Evolutionary conservation across 1,284 basidiomycete species (phyloP).

Genomic region (Ustilago xerochloae): DNA sequence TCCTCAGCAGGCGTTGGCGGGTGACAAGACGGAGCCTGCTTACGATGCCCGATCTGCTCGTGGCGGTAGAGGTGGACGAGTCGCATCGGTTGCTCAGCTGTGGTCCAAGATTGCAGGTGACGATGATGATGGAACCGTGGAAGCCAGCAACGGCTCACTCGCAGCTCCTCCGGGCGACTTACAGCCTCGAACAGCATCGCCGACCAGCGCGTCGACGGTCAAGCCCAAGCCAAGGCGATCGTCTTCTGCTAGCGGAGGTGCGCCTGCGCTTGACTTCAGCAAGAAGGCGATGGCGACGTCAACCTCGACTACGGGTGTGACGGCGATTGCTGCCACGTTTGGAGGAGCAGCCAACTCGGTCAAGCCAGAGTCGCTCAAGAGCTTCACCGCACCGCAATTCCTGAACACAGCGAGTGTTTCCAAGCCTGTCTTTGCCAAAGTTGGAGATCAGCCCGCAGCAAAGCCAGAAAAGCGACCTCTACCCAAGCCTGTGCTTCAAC

Average conservation of each 20-base stretch:
- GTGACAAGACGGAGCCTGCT: slow-evolving; percentile 11
- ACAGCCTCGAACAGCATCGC: slow-evolving; percentile 22
- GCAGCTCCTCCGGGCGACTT: slow-evolving; percentile 12
- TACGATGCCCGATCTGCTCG: slow-evolving; percentile 81
- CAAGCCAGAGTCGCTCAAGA: slow-evolving; percentile 43
- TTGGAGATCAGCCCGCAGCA: slow-evolving; percentile 1
- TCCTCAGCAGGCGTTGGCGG: neutral
- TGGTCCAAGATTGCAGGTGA: slow-evolving; percentile 72
- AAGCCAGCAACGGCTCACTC: slow-evolving; percentile 3
- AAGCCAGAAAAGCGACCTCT: slow-evolving; percentile 34
- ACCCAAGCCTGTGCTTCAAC: slow-evolving; percentile 36
- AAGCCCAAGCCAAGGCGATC: slow-evolving; percentile 53
- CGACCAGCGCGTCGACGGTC: slow-evolving; percentile 43
- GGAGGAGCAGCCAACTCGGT: slow-evolving; percentile 5
- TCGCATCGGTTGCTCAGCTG: slow-evolving; percentile 78
- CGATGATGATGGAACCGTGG: slow-evolving; percentile 15
- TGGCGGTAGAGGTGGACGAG: slow-evolving; percentile 80
- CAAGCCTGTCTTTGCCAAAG: slow-evolving; percentile 42
- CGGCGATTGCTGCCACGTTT: slow-evolving; percentile 32
- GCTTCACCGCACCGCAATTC: slow-evolving; percentile 41
- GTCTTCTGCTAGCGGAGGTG: slow-evolving; percentile 32
- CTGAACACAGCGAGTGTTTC: slow-evolving; percentile 51
- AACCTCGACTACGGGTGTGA: slow-evolving; percentile 25
- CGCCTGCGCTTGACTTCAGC: slow-evolving; percentile 59
- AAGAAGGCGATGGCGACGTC: slow-evolving; percentile 30